A percentile compares a stretch with the other conserved stretches of the same genome.
These are phyloP conservation scores for Plasmodium coatneyi DNA, from an alignment of 169 alveolate species.

Conservation along the genomic window DNA sequence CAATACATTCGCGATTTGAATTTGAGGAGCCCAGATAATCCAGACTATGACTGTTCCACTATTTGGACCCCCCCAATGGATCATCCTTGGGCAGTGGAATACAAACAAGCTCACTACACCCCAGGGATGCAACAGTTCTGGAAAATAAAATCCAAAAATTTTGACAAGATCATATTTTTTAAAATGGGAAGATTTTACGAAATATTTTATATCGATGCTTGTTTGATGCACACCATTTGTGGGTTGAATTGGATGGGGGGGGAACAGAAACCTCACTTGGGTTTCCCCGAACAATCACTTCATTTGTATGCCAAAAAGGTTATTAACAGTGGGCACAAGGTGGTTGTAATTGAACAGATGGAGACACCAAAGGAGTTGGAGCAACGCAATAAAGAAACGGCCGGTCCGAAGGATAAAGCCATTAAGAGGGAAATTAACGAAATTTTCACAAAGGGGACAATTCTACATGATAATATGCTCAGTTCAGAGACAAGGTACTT, in stretches of 20 bases:
- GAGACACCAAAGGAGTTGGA: slow-evolving; percentile 97
- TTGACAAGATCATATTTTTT: slow-evolving; percentile 96
- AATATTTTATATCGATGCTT: slow-evolving; percentile 95
- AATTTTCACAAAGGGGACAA: slow-evolving; percentile 95
- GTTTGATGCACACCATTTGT: slow-evolving; percentile 92
- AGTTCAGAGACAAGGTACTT: slow-evolving; percentile 79
- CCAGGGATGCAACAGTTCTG: slow-evolving; percentile 99
- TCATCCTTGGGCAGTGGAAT: slow-evolving; percentile 88
- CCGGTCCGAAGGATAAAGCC: slow-evolving; percentile 89
- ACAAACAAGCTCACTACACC: slow-evolving; percentile 91
- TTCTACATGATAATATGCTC: slow-evolving; percentile 87
- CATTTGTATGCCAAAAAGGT: slow-evolving; percentile 94
- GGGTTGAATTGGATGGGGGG: slow-evolving; percentile 99
- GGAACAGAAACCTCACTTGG: slow-evolving; percentile 97
- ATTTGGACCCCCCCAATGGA: slow-evolving; percentile 93
- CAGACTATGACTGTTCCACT: slow-evolving; percentile 94
- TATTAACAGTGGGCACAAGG: slow-evolving; percentile 95
- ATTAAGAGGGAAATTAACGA: slow-evolving; percentile 94
- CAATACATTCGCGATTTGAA: slow-evolving; percentile 89
- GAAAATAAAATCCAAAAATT: slow-evolving; percentile 94
- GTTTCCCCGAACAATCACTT: slow-evolving; percentile 98
- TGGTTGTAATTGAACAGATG: slow-evolving; percentile 98
- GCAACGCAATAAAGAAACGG: slow-evolving; percentile 81
- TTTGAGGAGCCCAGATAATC: slow-evolving; percentile 90
- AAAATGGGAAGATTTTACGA: slow-evolving; percentile 97